Percentiles rank a stretch among this genome's conserved stretches.
phyloP scores from a whole-genome alignment of 1,284 basidiomycete species.

The Trichosporon ovoides region DNA sequence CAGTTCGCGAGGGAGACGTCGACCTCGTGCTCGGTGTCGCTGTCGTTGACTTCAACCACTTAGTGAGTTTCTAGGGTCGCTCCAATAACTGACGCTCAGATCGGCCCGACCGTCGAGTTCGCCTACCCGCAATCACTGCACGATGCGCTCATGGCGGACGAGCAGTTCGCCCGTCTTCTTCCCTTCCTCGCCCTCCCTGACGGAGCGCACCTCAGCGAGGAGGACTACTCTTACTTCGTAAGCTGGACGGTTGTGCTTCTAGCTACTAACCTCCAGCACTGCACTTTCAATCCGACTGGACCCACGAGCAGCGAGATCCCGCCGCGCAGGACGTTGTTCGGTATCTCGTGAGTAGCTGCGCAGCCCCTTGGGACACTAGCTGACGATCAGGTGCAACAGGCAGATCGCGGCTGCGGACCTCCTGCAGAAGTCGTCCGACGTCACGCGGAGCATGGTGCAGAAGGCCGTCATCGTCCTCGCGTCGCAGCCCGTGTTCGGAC shows the following conservation, averaged over 20 bases:
- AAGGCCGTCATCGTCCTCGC: conserved; percentile 95
- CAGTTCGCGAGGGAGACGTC: conserved; percentile 11
- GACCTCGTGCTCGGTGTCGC: conserved; percentile 67
- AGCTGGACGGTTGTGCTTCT: conserved; percentile 10
- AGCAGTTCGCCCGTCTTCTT: conserved; percentile 74
- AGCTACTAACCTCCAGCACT: conserved; percentile 54
- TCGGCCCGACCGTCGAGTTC: conserved; percentile 86
- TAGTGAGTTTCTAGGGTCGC: conserved; percentile 56
- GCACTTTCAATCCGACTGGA: conserved; percentile 50
- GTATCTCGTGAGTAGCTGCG: conserved; percentile 76
- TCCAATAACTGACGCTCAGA: conserved; percentile 51
- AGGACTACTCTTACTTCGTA: conserved; percentile 93
- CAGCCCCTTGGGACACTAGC: conserved; percentile 26
- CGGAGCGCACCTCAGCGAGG: conserved; percentile 85
- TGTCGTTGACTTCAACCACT: conserved; percentile 83
- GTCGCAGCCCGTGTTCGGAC: conserved; percentile 71
- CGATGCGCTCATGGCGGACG: conserved; percentile 68
- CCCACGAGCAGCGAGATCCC: conserved; percentile 35
- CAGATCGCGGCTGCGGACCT: conserved; percentile 81
- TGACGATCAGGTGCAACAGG: conserved; percentile 73
- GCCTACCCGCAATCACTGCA: conserved; percentile 52
- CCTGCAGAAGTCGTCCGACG: conserved; percentile 72
- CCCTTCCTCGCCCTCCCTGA: conserved; percentile 98
- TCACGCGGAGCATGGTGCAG: conserved; percentile 95
- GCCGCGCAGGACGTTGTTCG: conserved; percentile 66